phyloP scores from a whole-genome alignment of 306 rosid genomes.

The Casuarina equisetifolia region DNA sequence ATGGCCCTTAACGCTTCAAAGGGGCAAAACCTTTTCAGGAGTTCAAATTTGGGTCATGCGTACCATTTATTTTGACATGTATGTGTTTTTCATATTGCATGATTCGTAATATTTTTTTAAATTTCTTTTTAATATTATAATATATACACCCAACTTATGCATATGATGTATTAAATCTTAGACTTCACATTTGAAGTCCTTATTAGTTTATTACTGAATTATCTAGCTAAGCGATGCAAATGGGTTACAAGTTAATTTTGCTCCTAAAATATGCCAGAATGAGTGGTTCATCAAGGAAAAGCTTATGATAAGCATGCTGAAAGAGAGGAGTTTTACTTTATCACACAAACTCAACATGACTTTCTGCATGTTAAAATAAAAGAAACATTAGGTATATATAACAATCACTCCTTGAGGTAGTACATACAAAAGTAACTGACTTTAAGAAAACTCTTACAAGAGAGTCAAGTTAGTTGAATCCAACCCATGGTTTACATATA shows the following conservation, averaged over 20 bases:
- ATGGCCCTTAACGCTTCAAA: too few species aligned
- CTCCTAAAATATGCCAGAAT: neutral
- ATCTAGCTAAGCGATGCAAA: too few species aligned
- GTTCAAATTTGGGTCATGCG: slow-evolving; percentile 6
- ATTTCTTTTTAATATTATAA: too few species aligned
- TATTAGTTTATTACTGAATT: too few species aligned
- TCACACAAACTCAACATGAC: neutral
- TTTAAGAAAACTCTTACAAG: neutral
- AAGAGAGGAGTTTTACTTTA: neutral
- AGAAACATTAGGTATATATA: neutral
- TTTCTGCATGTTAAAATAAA: neutral
- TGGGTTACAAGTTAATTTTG: too few species aligned
- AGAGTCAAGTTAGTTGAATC: neutral
- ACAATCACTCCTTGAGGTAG: neutral
- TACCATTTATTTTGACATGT: neutral
- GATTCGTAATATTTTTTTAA: too few species aligned
- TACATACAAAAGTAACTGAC: slow-evolving; percentile 11
- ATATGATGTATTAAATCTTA: too few species aligned
- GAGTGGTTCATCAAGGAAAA: neutral
- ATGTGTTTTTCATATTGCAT: too few species aligned
- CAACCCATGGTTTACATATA: neutral
- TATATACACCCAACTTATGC: too few species aligned
- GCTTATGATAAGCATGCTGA: neutral
- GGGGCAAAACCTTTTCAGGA: neutral
- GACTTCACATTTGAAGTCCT: too few species aligned